phyloP scores from a whole-genome alignment of 1,284 basidiomycete genomes.

The Ganoderma multipileum region DNA sequence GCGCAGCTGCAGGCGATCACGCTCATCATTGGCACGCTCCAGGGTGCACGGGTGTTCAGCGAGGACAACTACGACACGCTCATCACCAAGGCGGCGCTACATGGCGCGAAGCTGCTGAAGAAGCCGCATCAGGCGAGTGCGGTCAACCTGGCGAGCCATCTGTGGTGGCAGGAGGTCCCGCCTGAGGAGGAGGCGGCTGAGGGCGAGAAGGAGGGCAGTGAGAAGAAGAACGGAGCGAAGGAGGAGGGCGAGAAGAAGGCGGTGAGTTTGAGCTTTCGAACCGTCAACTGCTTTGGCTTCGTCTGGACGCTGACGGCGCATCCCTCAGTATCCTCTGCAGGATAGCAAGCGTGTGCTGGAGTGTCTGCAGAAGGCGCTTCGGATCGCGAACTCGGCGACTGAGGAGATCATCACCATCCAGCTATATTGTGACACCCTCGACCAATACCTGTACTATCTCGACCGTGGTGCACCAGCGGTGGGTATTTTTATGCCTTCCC shows the following conservation, averaged over 20 bases:
- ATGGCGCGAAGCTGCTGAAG: constrained; percentile 93
- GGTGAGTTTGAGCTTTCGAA: constrained; percentile 47
- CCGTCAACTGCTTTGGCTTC: constrained; percentile 45
- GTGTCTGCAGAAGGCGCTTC: constrained; percentile 91
- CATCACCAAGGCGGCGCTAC: constrained; percentile 94
- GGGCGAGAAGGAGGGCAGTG: constrained; percentile 37
- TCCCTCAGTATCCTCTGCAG: constrained; percentile 78
- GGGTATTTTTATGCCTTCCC: constrained; percentile 39
- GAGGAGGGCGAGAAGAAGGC: constrained; percentile 62
- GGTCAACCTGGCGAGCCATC: constrained; percentile 92
- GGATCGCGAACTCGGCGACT: constrained; percentile 92
- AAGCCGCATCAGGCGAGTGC: constrained; percentile 96
- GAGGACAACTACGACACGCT: constrained; percentile 94
- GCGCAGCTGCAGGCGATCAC: constrained; percentile 94
- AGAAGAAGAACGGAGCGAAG: constrained; percentile 49
- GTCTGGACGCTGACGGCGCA: background rate
- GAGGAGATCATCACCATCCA: constrained; percentile 95
- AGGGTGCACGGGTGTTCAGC: constrained; percentile 85
- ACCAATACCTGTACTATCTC: constrained; percentile 93
- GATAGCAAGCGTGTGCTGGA: constrained; percentile 96
- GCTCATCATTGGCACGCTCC: constrained; percentile 88
- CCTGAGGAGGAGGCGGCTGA: constrained; percentile 43
- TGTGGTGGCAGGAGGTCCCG: constrained; percentile 91
- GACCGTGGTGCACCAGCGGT: constrained; percentile 91
- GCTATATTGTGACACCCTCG: constrained; percentile 92